A percentile compares a stretch with the other conserved stretches of the same genome.
phyloP scores from a whole-genome alignment of 2,329 filamentous ascomycete species.

The Neofusicoccum umdonicola region DNA sequence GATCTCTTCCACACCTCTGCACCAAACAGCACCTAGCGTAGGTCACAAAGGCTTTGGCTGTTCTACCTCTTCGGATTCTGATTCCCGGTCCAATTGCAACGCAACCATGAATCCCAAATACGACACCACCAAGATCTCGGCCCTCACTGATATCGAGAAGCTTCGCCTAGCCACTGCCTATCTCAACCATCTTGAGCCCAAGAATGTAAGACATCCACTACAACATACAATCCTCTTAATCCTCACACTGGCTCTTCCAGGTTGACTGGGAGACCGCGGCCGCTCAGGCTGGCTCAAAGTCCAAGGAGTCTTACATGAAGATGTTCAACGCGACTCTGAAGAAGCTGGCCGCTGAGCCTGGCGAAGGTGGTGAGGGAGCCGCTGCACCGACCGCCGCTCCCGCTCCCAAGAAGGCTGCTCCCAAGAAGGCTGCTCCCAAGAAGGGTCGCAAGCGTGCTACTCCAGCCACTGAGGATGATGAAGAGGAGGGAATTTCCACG shows the following conservation, averaged over 20 bases:
- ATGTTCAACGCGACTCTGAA: not conserved
- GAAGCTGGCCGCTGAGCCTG: not conserved
- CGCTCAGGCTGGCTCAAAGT: not conserved
- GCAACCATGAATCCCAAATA: not conserved
- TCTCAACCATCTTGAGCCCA: not conserved
- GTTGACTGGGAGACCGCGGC: not conserved
- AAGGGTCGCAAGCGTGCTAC: slow-evolving; percentile 4
- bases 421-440: not conserved
- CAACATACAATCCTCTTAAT: too few relatives aligned
- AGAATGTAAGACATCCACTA: not conserved
- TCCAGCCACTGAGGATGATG: not conserved
- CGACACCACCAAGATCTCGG: not conserved
- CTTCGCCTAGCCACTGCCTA: not conserved
- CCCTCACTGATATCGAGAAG: not conserved
- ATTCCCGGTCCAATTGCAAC: not conserved
- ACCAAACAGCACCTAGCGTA: too few relatives aligned
- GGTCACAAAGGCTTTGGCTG: not conserved
- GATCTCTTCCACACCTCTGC: not conserved
- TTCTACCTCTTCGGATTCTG: not conserved
- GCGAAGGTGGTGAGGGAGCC: not conserved
- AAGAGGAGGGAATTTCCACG: not conserved
- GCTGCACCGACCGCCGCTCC: not conserved
- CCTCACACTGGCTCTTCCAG: not conserved
- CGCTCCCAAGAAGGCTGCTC: not conserved
- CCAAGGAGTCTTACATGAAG: slow-evolving; percentile 9